phyloP scores from a whole-genome alignment of 1,284 basidiomycete genomes.

The Sphagnurus paluster region DNA sequence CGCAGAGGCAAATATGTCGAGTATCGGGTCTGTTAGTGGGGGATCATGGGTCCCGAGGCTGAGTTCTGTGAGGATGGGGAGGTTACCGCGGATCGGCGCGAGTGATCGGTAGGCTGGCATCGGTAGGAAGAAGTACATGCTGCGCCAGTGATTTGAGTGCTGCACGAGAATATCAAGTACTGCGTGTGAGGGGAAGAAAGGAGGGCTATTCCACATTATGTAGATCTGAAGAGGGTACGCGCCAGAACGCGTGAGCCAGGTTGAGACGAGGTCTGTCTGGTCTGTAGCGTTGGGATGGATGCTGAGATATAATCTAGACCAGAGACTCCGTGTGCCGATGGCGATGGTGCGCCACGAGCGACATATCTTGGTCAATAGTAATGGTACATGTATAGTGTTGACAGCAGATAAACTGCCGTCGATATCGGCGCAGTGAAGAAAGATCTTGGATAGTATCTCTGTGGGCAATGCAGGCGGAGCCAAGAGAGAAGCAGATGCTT shows the following conservation, averaged over 20 bases:
- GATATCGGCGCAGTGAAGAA: conserved; percentile 33
- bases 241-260: conserved; percentile 34
- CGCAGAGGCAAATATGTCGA: conserved; percentile 33
- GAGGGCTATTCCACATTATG: conserved; percentile 20
- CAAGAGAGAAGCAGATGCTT: conserved; percentile 7
- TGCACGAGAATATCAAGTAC: conserved; percentile 21
- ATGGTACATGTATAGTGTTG: conserved; percentile 35
- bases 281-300: conserved; percentile 22
- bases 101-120: conserved; percentile 17
- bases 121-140: conserved; percentile 22
- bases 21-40: conserved; percentile 16
- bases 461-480: conserved; percentile 26
- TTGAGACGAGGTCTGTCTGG: conserved; percentile 27
- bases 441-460: conserved; percentile 37
- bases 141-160: conserved; percentile 20
- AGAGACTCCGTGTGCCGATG: conserved; percentile 33
- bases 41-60: conserved; percentile 36
- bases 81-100: conserved; percentile 26
- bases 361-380: conserved; percentile 36
- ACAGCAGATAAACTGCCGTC: conserved; percentile 26
- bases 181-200: conserved; percentile 18
- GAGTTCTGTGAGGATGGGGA: conserved; percentile 33
- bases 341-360: conserved; percentile 36
- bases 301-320: conserved; percentile 36
- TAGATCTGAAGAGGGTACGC: conserved; percentile 21